Percentiles rank a stretch among this genome's conserved stretches.
Conservation (phyloP, 2,329 filamentous ascomycete genomes). For the Dryadomyces quercivorus region DNA sequence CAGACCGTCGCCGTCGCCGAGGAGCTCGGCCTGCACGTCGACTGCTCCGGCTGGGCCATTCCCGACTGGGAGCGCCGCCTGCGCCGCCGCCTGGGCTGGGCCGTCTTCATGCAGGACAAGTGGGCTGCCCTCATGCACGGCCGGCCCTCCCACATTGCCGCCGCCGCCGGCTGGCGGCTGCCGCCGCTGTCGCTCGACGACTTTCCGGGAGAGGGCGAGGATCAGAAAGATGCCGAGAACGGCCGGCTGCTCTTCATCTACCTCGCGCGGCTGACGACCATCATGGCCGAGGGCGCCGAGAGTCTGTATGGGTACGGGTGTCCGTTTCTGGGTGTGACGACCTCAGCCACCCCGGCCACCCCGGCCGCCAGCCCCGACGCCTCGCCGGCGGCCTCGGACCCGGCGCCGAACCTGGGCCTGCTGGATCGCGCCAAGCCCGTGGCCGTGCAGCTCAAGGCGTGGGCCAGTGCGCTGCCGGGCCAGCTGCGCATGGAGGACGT, state of each 20-base stretch:
- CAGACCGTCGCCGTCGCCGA: constrained; percentile 80
- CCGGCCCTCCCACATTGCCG: constrained; percentile 33
- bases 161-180: constrained; percentile 36
- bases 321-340: neutral
- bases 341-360: no score
- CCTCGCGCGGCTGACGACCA: constrained; percentile 35
- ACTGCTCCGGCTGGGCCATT: constrained; percentile 79
- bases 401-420: neutral
- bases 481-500: constrained; percentile 15
- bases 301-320: constrained; percentile 28
- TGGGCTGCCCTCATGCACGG: constrained; percentile 67
- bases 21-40: constrained; percentile 78
- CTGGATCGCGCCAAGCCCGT: constrained; percentile 16
- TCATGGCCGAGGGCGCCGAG: constrained; percentile 37
- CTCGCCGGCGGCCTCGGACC: neutral
- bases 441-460: constrained; percentile 15
- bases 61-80: constrained; percentile 78
- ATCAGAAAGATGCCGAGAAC: constrained; percentile 27
- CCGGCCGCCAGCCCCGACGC: no score
- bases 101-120: constrained; percentile 87
- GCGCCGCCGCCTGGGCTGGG: constrained; percentile 79
- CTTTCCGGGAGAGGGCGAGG: constrained; percentile 24
- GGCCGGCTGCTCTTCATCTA: constrained; percentile 36
- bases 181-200: constrained; percentile 21
- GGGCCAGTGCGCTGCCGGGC: constrained; percentile 12